Base-by-base conservation (phyloP, 352 stramenopile genomes). In the Pseudoperonospora humuli region DNA sequence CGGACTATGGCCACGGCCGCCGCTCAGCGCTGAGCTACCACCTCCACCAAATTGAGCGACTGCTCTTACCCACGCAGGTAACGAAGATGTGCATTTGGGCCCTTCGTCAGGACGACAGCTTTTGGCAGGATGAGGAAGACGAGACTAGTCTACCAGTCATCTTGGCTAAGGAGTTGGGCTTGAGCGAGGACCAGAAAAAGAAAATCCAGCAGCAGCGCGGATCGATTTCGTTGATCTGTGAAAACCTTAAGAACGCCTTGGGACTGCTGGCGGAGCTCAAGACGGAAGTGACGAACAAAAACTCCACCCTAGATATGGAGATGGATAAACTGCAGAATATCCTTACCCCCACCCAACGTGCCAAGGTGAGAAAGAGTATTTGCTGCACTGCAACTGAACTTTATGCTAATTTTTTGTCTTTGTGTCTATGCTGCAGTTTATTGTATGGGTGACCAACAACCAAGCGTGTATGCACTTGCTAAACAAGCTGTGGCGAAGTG, bases 371-470 rank as follows among this genome's bases (percentile, higher is more conserved):
- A 31, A 7, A 9, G 49, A 32, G 51, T 50, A 3, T 15, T 40
- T 54, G 15, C 11, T 48, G 7, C 13, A 7, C 20, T 2, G n/a
- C 17, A 6, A 34, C 2, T 37, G 33, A 19, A 11, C 14, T 23
- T 37, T 21, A 23, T 44, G 14, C 44, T 64, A 49, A 59, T 39
- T 40, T 27, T 29, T 43, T 39, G 13, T 32, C 21, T 40, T 46
- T 19, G 19, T 39, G 25, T 48, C 34, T 58, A 36, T 39, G 33
- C 23, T 59, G 23, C 45, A 90, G 68, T 97, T 97, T 64, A 93
- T 97, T 36, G 84, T 97, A 19, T 97, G 91, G 91, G 86, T 97
- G 42, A 95, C 85, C 37, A 96, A 97, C 64, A 97, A 97, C 57
- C 83, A 89, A 44, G 91, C 91, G 29, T 96, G 84, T 51, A 97